A percentile compares a stretch with the other conserved stretches of the same genome.
phyloP scores from a whole-genome alignment of 176 grass and related monocot genomes.

The Pontederia paniculata region DNA sequence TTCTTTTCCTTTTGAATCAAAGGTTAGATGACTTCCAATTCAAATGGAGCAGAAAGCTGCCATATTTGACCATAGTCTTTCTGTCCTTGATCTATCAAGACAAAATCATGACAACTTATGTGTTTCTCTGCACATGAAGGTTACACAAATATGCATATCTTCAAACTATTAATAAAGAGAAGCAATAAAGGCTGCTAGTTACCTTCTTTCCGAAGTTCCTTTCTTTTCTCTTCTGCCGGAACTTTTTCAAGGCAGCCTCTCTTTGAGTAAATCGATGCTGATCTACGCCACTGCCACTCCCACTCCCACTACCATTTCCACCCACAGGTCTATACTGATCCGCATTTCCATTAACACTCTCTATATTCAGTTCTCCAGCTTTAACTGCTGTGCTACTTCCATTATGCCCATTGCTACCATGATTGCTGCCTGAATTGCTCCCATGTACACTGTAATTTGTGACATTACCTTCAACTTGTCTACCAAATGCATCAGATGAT shows the following conservation, averaged over 20 bases:
- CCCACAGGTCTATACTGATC: conserved; percentile 32
- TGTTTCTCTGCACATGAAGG: neutral
- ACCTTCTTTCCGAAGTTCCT: conserved; percentile 89
- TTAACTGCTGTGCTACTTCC: conserved; percentile 30
- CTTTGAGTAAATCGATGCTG: conserved; percentile 38
- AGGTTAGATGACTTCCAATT: too few species aligned
- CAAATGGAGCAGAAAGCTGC: too few species aligned
- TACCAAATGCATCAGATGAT: conserved; percentile 33
- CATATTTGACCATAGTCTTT: too few species aligned
- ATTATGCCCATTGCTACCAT: conserved; percentile 55
- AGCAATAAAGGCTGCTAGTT: conserved; percentile 18
- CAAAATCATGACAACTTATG: too few species aligned
- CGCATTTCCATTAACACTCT: conserved; percentile 26
- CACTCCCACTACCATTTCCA: conserved; percentile 41
- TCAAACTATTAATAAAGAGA: conserved; percentile 11
- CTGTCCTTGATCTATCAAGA: too few species aligned
- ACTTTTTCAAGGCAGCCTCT: conserved; percentile 73
- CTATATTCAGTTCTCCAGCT: conserved; percentile 36
- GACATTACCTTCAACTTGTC: conserved; percentile 49
- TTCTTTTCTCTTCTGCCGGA: conserved; percentile 61
- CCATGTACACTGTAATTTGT: conserved; percentile 49
- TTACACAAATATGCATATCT: neutral
- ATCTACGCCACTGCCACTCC: conserved; percentile 39
- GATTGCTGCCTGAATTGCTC: conserved; percentile 68
- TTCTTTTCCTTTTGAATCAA: too few species aligned